Conservation (phyloP, 1,139 yeast species). For the Protomyces lactucae-debilis region DNA sequence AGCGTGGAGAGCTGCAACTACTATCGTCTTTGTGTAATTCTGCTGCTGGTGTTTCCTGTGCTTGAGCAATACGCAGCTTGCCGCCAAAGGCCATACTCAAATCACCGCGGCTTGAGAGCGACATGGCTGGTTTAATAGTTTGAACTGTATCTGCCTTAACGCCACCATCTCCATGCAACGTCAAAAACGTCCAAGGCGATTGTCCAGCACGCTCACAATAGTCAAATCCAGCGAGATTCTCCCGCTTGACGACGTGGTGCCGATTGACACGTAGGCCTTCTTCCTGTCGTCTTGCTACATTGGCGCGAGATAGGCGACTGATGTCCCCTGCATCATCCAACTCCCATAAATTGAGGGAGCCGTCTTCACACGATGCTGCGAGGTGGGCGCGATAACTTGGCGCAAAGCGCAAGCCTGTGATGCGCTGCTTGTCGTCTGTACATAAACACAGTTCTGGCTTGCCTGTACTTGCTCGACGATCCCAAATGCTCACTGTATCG, state of each 20-base stretch:
- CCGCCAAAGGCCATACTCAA: neutral
- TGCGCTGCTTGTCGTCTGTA: conserved; percentile 88
- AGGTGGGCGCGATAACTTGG: conserved; percentile 5
- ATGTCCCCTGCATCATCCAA: neutral
- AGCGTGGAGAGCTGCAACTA: neutral
- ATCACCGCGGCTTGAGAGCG: neutral
- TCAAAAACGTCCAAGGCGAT: neutral
- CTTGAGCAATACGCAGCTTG: neutral
- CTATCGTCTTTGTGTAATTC: neutral
- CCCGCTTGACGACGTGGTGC: neutral
- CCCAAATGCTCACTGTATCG: conserved; percentile 59
- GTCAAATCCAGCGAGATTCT: neutral
- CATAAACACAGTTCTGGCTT: conserved; percentile 74
- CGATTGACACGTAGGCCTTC: neutral
- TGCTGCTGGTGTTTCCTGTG: neutral
- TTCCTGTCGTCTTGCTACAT: neutral
- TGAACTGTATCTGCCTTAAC: neutral
- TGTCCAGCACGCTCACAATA: neutral
- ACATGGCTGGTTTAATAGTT: neutral
- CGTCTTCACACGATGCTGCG: conserved; percentile 5
- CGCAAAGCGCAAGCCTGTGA: conserved; percentile 64
- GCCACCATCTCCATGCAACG: neutral
- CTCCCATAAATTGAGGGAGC: conserved; percentile 8
- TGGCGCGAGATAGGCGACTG: neutral
- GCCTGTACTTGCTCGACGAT: conserved; percentile 59